phyloP scores from a whole-genome alignment of 2,329 filamentous ascomycete genomes.

The Fusarium acutatum region DNA sequence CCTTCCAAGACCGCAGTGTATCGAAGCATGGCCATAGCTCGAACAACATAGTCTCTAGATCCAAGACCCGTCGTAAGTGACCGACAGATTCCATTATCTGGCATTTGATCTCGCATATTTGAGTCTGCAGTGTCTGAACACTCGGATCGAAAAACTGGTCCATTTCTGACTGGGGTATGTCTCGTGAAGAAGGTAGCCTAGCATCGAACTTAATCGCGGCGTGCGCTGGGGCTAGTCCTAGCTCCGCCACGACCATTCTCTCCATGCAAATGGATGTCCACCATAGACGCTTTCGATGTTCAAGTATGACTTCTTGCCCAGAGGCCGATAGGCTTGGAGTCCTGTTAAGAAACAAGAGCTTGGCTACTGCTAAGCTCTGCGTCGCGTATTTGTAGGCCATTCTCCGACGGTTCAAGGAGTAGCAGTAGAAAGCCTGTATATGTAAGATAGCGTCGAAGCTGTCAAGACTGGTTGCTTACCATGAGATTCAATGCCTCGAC shows the following conservation, averaged over 20 bases:
- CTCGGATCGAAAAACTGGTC: not conserved
- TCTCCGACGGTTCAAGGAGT: not conserved
- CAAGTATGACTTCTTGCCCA: not conserved
- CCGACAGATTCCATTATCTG: not conserved
- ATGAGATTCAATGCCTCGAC: not conserved
- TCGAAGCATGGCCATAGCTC: not conserved
- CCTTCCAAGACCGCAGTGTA: not conserved
- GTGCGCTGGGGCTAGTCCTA: not conserved
- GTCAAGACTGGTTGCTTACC: not conserved
- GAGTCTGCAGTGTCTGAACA: not conserved
- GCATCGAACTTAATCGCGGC: not conserved
- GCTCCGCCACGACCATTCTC: not conserved
- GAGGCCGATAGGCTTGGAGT: not conserved
- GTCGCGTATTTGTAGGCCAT: not conserved
- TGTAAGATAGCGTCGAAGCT: not conserved
- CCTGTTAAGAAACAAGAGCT: not conserved
- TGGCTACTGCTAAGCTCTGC: not conserved
- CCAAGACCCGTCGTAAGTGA: not conserved
- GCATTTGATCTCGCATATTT: not conserved
- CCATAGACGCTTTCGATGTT: not conserved
- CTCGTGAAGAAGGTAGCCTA: not conserved
- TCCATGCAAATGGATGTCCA: not conserved
- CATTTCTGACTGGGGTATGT: not conserved
- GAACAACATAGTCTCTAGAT: not conserved
- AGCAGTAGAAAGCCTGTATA: not conserved